Percentiles rank a stretch among this genome's conserved stretches.
Conservation (phyloP, 371 early-diverging fungal species). For the Lichtheimia ornata region DNA sequence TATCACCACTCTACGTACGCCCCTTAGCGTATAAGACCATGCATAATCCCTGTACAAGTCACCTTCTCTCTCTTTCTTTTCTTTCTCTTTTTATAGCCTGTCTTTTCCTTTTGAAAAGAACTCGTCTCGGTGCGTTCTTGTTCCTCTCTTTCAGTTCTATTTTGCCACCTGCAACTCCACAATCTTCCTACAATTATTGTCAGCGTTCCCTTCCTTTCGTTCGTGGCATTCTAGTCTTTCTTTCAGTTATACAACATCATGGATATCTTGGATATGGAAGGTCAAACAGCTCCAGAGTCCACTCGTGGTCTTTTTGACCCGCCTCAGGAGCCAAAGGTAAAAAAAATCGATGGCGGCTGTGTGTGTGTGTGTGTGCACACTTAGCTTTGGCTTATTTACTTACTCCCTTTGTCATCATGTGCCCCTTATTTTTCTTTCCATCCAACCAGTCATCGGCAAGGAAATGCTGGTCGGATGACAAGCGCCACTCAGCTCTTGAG, state of each 20-base stretch:
- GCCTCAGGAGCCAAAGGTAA: conserved; percentile 29
- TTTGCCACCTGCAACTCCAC: not conserved
- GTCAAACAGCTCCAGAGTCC: conserved; percentile 56
- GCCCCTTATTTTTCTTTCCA: not conserved
- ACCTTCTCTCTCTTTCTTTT: conserved; percentile 6
- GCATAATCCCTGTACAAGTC: not conserved
- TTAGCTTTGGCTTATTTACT: conserved; percentile 1
- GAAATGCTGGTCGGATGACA: conserved; percentile 8
- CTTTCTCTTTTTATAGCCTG: conserved; percentile 2
- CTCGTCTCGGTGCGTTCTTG: conserved; percentile 5
- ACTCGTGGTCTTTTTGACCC: conserved; percentile 52
- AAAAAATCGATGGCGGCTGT: not conserved
- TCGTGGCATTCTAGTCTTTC: conserved; percentile 5
- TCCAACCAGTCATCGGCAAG: not conserved
- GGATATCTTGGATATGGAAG: conserved; percentile 39
- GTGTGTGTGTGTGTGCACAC: too few species aligned
- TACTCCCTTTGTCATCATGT: not conserved
- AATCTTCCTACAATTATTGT: too few species aligned
- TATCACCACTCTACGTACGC: not conserved
- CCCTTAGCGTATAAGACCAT: not conserved
- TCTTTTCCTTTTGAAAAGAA: not conserved
- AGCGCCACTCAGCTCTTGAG: conserved; percentile 12
- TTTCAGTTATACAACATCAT: conserved; percentile 20
- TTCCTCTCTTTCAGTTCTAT: not conserved
- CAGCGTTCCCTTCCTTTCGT: conserved; percentile 17